These are phyloP conservation scores for Amanita exitialis DNA, from an alignment of 768 basidiomycete species.

Conservation along the genomic window DNA sequence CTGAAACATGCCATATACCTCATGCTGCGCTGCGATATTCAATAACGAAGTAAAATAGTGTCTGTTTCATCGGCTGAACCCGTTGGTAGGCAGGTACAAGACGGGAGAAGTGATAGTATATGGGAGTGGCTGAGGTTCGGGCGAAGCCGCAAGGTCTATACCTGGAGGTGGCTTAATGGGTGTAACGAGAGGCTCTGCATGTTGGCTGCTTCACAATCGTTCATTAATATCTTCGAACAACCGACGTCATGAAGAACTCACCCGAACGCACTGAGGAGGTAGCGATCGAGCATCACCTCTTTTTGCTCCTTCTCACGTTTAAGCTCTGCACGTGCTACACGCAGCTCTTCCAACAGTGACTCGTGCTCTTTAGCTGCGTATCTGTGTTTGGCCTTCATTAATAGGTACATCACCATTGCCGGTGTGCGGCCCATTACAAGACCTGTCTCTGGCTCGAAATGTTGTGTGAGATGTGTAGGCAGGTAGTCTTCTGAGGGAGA, in stretches of 20 bases:
- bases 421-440: conserved; percentile 64
- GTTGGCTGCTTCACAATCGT: conserved; percentile 8
- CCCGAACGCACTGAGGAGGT: conserved; percentile 44
- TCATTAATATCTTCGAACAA: conserved; percentile 1
- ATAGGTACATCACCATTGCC: conserved; percentile 58
- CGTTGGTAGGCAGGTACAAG: conserved; percentile 6
- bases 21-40: background rate
- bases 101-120: background rate
- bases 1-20: background rate
- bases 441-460: conserved; percentile 47
- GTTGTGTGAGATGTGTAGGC: conserved; percentile 41
- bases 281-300: conserved; percentile 47
- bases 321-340: conserved; percentile 39
- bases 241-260: conserved; percentile 16
- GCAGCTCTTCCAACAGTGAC: conserved; percentile 54
- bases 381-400: conserved; percentile 68
- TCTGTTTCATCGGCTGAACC: background rate
- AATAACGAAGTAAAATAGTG: background rate
- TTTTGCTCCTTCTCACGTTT: conserved; percentile 47
- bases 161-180: conserved; percentile 11
- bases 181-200: conserved; percentile 17
- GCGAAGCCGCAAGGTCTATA: conserved; percentile 5
- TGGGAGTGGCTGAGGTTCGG: background rate
- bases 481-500: conserved; percentile 33
- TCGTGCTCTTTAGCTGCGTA: conserved; percentile 64